Evolutionary conservation across 495 filamentous ascomycete genomes (phyloP).

Genomic region (Penicillium silybi): DNA sequence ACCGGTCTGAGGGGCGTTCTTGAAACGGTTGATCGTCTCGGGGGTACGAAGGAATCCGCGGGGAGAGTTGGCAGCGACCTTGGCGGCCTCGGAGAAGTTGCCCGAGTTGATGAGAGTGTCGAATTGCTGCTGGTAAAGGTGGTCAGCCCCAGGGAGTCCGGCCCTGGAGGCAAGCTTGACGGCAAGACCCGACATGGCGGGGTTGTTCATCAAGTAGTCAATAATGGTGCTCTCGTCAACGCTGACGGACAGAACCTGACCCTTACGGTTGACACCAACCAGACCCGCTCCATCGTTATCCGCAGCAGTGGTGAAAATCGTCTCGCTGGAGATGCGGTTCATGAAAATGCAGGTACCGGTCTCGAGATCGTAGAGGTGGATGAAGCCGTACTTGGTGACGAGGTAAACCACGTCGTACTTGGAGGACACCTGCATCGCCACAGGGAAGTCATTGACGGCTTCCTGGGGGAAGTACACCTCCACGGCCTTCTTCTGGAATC

Average conservation of each 20-base stretch:
- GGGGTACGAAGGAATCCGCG: slow-evolving; percentile 90
- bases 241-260: slow-evolving; percentile 89
- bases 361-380: slow-evolving; percentile 97
- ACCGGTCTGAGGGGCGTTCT: slow-evolving; percentile 66
- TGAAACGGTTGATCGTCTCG: slow-evolving; percentile 92
- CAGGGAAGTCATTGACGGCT: slow-evolving; percentile 93
- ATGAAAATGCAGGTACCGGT: slow-evolving; percentile 98
- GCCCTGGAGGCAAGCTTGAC: slow-evolving; percentile 94
- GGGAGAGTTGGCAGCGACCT: slow-evolving; percentile 93
- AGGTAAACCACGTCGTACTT: slow-evolving; percentile 96
- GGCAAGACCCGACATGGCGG: slow-evolving; percentile 83
- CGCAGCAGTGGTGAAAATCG: slow-evolving; percentile 88
- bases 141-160: slow-evolving; percentile 90
- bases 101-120: slow-evolving; percentile 73
- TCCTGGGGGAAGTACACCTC: slow-evolving; percentile 97
- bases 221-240: slow-evolving; percentile 89
- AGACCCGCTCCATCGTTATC: slow-evolving; percentile 84
- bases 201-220: slow-evolving; percentile 91
- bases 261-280: slow-evolving; percentile 94
- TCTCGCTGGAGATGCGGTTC: slow-evolving; percentile 99
- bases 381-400: slow-evolving; percentile 98
- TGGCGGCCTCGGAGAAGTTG: slow-evolving; percentile 83
- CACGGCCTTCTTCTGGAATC: slow-evolving; percentile 90
- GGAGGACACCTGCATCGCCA: slow-evolving; percentile 94
- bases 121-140: slow-evolving; percentile 90